These are phyloP conservation scores for Lipomyces spencermartinsiae DNA, from an alignment of 805 yeast genomes.

Conservation along the genomic window DNA sequence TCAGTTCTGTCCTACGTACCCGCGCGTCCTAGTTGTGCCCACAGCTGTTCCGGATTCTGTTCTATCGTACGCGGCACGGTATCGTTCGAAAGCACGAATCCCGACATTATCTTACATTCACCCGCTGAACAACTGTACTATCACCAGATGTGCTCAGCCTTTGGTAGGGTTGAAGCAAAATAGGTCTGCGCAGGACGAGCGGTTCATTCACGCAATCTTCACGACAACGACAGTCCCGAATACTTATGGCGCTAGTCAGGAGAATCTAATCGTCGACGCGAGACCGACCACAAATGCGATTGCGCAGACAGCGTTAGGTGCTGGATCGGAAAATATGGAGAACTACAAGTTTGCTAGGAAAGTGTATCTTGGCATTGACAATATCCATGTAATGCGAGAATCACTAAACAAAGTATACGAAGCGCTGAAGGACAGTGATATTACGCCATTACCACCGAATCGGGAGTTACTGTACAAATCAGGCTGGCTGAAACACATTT, in stretches of 20 bases:
- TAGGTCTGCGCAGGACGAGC: constrained; percentile 91
- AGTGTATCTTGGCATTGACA: constrained; percentile 87
- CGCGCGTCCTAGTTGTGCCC: constrained; percentile 72
- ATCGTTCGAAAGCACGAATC: constrained; percentile 81
- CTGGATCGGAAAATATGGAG: constrained; percentile 95
- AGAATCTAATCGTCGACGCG: constrained; percentile 83
- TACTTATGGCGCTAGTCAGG: constrained; percentile 48
- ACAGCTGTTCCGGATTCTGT: constrained; percentile 79
- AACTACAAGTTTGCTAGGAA: constrained; percentile 74
- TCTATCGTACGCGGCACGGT: constrained; percentile 80
- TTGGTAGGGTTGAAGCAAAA: constrained; percentile 86
- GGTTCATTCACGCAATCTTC: constrained; percentile 75
- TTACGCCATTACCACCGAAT: constrained; percentile 57
- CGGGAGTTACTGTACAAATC: constrained; percentile 66
- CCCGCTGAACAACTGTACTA: constrained; percentile 63
- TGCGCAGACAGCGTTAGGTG: constrained; percentile 96
- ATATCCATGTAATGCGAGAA: constrained; percentile 94
- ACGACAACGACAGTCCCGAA: constrained; percentile 55
- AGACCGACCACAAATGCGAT: constrained; percentile 93
- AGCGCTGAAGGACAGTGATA: constrained; percentile 71
- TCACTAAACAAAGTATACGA: constrained; percentile 68
- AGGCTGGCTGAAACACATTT: constrained; percentile 79
- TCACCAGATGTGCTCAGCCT: constrained; percentile 92
- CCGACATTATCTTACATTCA: constrained; percentile 84
- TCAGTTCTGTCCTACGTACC: constrained; percentile 74